A percentile compares a stretch with the other conserved stretches of the same genome.
These are phyloP conservation scores for Rhexocercosporidium sp. DNA, from an alignment of 2,329 filamentous ascomycete species.

Conservation along the genomic window DNA sequence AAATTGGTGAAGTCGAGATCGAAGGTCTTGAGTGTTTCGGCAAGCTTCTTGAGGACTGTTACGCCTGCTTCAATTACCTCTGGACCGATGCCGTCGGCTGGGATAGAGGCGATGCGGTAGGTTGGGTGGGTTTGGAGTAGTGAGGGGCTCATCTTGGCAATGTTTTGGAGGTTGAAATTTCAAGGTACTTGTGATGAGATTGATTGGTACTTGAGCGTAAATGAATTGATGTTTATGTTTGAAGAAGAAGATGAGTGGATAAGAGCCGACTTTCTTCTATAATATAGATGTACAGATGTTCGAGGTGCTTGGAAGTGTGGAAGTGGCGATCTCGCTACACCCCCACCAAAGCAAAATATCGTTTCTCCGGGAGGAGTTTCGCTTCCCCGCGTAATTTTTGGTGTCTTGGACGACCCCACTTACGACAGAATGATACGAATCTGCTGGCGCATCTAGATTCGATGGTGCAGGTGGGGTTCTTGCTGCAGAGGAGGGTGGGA, in stretches of 20 bases:
- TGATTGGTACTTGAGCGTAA: neutral
- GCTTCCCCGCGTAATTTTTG: constrained; percentile 12
- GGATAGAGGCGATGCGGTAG: constrained; percentile 63
- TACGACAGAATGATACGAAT: neutral
- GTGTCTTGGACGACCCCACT: neutral
- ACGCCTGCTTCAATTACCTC: constrained; percentile 68
- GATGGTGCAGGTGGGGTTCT: neutral
- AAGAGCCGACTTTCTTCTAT: neutral
- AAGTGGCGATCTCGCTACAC: neutral
- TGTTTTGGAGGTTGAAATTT: neutral
- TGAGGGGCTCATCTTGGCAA: constrained; percentile 13
- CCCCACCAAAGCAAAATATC: neutral
- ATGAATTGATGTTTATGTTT: neutral
- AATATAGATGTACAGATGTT: neutral
- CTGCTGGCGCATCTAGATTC: too few relatives aligned
- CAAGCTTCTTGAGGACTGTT: constrained; percentile 61
- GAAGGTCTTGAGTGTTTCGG: constrained; percentile 59
- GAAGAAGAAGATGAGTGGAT: neutral
- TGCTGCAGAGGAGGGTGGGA: neutral
- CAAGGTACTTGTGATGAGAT: too few relatives aligned
- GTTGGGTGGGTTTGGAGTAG: neutral
- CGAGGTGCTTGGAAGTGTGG: neutral
- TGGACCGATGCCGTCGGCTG: constrained; percentile 67
- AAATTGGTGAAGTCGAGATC: constrained; percentile 63
- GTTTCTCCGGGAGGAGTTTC: constrained; percentile 11